Conservation (phyloP, 2,329 filamentous ascomycete genomes). For the Cadophora gregata region DNA sequence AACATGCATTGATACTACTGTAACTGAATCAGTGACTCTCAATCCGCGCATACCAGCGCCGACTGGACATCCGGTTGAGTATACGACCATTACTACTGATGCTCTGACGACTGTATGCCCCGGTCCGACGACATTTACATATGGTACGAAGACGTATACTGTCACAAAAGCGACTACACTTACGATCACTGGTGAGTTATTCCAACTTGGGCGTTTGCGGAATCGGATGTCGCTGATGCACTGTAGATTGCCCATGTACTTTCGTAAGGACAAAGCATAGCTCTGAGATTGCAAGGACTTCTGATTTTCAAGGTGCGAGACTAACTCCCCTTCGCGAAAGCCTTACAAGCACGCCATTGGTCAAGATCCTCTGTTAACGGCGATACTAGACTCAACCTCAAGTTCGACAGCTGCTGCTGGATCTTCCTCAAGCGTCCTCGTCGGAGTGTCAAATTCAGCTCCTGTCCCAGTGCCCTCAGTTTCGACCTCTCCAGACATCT, state of each 20-base stretch:
- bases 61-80: neutral
- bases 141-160: slow-evolving; percentile 2
- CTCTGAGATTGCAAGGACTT: slow-evolving; percentile 1
- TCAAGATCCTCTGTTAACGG: neutral
- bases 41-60: neutral
- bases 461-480: neutral
- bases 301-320: neutral
- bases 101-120: neutral
- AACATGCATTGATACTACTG: slow-evolving; percentile 17
- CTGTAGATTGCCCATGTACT: slow-evolving; percentile 15
- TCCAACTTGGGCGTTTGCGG: no score
- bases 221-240: neutral
- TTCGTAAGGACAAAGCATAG: slow-evolving; percentile 14
- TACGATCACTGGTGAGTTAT: slow-evolving; percentile 11
- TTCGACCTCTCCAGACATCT: neutral
- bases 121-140: neutral
- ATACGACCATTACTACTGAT: neutral
- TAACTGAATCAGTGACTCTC: slow-evolving; percentile 11
- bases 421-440: no score
- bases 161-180: slow-evolving; percentile 10
- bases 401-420: no score
- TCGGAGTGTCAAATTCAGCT: neutral
- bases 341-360: no score
- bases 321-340: neutral
- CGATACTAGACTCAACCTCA: neutral